A percentile compares a stretch with the other conserved stretches of the same genome.
Evolutionary conservation across 1,284 basidiomycete species (phyloP).

Genomic region (Amylostereum areolatum): DNA sequence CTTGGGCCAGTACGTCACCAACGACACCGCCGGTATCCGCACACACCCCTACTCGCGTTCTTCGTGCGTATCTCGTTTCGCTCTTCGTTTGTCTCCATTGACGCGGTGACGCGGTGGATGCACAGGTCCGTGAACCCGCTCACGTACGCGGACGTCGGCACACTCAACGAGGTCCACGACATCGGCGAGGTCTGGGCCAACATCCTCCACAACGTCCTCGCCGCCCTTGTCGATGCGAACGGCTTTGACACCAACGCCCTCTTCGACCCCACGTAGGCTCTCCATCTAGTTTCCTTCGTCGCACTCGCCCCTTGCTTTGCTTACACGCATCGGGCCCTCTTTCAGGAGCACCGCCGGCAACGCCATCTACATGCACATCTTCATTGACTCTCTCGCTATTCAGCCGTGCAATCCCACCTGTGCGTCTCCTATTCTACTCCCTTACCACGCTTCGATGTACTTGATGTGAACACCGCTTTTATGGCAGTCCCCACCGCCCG

Average conservation of each 20-base stretch:
- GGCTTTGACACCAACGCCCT: slow-evolving; percentile 38
- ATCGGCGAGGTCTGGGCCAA: slow-evolving; percentile 51
- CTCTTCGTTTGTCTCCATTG: too few relatives aligned
- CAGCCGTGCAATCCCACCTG: slow-evolving; percentile 50
- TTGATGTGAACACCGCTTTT: too few relatives aligned
- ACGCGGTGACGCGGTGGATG: too few relatives aligned
- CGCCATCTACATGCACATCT: slow-evolving; percentile 40
- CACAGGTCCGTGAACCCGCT: slow-evolving; percentile 32
- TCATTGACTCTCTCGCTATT: slow-evolving; percentile 41
- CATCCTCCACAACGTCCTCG: slow-evolving; percentile 48
- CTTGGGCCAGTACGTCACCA: slow-evolving; percentile 31
- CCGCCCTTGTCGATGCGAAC: slow-evolving; percentile 33
- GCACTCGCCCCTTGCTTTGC: too few relatives aligned
- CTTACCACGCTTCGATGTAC: neutral
- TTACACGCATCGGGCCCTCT: too few relatives aligned
- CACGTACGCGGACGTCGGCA: slow-evolving; percentile 30
- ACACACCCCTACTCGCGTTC: slow-evolving; percentile 36
- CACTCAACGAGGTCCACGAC: slow-evolving; percentile 36
- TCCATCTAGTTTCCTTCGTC: too few relatives aligned
- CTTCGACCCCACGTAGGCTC: too few relatives aligned
- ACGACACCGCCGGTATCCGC: slow-evolving; percentile 30
- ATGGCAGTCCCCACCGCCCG: slow-evolving; percentile 31
- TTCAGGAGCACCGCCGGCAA: slow-evolving; percentile 36
- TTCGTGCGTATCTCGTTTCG: too few relatives aligned
- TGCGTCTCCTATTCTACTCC: slow-evolving; percentile 12